Percentiles rank a stretch among this genome's conserved stretches.
These are phyloP conservation scores for Aspergillus carlsbadensis DNA, from an alignment of 495 filamentous ascomycete species.

Conservation along the genomic window DNA sequence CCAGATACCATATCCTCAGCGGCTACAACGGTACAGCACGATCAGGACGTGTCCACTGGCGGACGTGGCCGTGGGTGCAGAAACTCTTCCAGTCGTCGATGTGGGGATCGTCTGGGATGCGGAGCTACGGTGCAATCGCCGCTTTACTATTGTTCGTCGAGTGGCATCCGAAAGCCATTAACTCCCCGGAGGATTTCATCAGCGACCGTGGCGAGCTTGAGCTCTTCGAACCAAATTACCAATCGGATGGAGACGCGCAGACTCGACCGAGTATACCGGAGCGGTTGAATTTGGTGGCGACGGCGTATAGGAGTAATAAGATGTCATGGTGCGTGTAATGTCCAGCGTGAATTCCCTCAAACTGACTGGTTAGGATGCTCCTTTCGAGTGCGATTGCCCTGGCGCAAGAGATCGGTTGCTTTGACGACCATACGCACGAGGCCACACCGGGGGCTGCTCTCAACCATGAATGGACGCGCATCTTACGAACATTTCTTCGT, in stretches of 20 bases:
- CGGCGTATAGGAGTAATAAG: not conserved
- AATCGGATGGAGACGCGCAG: not conserved
- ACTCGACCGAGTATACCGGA: slow-evolving; percentile 1
- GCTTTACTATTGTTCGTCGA: not conserved
- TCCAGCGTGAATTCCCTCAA: no score
- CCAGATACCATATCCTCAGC: not conserved
- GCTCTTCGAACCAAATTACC: not conserved
- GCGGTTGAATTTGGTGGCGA: not conserved
- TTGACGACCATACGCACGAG: not conserved
- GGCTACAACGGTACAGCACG: not conserved
- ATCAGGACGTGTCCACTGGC: not conserved
- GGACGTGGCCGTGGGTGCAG: slow-evolving; percentile 1
- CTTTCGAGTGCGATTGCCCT: not conserved
- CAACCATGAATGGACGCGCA: not conserved
- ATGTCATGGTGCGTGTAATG: not conserved
- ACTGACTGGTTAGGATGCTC: not conserved
- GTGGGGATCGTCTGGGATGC: not conserved
- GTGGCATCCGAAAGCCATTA: not conserved
- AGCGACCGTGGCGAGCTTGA: not conserved
- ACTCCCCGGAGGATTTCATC: not conserved
- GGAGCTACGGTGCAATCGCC: not conserved
- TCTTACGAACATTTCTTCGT: not conserved
- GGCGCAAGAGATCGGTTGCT: not conserved
- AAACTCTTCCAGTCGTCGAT: not conserved
- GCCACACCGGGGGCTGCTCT: not conserved